These are phyloP conservation scores for Fraxinus paxiana DNA, from an alignment of 305 asterid genomes.

Conservation along the genomic window DNA sequence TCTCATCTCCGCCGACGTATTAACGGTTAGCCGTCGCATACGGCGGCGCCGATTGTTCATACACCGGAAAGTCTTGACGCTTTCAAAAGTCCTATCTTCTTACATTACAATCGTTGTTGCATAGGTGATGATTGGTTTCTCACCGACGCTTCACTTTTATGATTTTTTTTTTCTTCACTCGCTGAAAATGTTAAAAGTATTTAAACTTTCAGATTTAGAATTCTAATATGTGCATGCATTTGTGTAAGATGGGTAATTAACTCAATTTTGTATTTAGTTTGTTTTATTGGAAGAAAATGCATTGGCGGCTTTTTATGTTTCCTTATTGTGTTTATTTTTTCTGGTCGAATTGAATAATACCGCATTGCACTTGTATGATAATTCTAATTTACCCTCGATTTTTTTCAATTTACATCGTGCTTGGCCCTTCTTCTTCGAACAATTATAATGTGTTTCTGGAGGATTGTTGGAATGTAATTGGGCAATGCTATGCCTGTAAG, in stretches of 20 bases:
- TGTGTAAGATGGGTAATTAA: not conserved
- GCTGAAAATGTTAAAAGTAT: not conserved
- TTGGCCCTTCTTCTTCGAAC: not conserved
- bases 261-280: not conserved
- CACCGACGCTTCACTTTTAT: not conserved
- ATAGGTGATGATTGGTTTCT: slow-evolving; percentile 12
- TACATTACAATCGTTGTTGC: slow-evolving; percentile 7
- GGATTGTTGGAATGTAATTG: not conserved
- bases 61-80: slow-evolving; percentile 6
- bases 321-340: not conserved
- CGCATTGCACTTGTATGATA: slow-evolving; percentile 6
- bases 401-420: not conserved
- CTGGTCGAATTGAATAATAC: not conserved
- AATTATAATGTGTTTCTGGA: not conserved
- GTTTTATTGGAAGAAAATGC: not conserved
- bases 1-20: slow-evolving; percentile 26
- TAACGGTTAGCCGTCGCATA: slow-evolving; percentile 46
- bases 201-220: not conserved
- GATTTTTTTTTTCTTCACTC: not conserved
- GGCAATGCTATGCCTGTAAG: not conserved
- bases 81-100: not conserved
- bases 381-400: slow-evolving; percentile 17
- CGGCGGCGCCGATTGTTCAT: slow-evolving; percentile 28
- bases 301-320: not conserved
- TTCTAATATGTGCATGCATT: not conserved